phyloP scores from a whole-genome alignment of 495 filamentous ascomycete genomes.

The Thozetella sp. region DNA sequence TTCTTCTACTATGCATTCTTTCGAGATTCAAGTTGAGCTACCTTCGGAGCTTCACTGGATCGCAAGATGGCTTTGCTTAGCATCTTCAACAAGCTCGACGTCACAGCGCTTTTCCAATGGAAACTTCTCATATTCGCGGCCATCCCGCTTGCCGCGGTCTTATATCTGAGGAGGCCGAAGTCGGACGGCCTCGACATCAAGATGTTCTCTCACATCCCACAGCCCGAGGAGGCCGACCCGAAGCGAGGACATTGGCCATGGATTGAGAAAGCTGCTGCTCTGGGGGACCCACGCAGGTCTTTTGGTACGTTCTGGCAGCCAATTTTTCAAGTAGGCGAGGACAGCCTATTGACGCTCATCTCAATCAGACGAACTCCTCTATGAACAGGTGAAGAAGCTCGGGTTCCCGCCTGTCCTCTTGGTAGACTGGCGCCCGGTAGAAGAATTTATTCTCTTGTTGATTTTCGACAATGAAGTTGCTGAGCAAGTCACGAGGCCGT shows the following conservation, averaged over 20 bases:
- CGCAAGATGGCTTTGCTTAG: not conserved
- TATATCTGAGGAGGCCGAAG: not conserved
- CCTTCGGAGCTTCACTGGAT: not conserved
- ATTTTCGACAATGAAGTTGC: slow-evolving; percentile 35
- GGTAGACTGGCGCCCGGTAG: slow-evolving; percentile 25
- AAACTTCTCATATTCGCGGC: not conserved
- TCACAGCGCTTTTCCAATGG: not conserved
- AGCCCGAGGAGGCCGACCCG: not conserved
- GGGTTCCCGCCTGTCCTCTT: slow-evolving; percentile 13
- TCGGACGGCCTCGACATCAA: not conserved
- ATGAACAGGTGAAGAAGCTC: slow-evolving; percentile 8
- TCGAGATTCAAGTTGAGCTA: not conserved
- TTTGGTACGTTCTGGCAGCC: not conserved
- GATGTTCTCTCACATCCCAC: slow-evolving; percentile 1
- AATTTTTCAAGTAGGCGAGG: not conserved
- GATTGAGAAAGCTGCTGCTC: not conserved
- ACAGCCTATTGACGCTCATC: not conserved
- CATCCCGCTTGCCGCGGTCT: not conserved
- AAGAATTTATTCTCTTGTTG: slow-evolving; percentile 25
- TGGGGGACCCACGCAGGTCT: not conserved
- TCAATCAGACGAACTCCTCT: slow-evolving; percentile 10
- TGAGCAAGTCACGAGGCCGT: slow-evolving; percentile 27
- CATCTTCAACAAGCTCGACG: not conserved
- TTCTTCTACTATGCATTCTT: not conserved
- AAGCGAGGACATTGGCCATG: not conserved